Evolutionary conservation across 495 filamentous ascomycete species (phyloP).

Genomic region (Hyaloscypha bicolor): DNA sequence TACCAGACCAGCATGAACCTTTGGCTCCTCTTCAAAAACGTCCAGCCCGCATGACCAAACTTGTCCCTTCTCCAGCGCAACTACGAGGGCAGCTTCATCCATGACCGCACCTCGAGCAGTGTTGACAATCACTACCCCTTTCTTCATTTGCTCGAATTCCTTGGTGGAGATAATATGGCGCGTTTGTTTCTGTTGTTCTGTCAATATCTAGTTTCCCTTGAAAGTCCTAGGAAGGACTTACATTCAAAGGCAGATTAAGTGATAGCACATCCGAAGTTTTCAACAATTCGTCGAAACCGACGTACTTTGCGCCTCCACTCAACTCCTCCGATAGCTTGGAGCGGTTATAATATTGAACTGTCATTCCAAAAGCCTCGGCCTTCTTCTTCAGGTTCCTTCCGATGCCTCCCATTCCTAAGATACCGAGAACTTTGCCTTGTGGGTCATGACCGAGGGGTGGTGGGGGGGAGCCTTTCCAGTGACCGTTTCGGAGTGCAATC

Average conservation of each 20-base stretch:
- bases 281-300: constrained; percentile 70
- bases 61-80: constrained; percentile 67
- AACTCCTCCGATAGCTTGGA: constrained; percentile 41
- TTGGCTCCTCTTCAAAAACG: constrained; percentile 80
- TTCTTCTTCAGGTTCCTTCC: constrained; percentile 73
- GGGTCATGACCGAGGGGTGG: constrained; percentile 64
- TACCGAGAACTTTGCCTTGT: constrained; percentile 65
- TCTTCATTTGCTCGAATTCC: constrained; percentile 72
- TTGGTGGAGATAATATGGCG: constrained; percentile 66
- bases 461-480: constrained; percentile 60
- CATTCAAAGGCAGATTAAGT: constrained; percentile 73
- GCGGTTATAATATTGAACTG: constrained; percentile 47
- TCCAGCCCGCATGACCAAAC: constrained; percentile 72
- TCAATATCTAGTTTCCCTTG: constrained; percentile 47
- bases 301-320: constrained; percentile 63
- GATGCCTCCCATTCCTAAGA: constrained; percentile 88
- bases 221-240: constrained; percentile 74
- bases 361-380: constrained; percentile 58
- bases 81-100: constrained; percentile 75
- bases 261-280: constrained; percentile 72
- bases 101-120: constrained; percentile 80
- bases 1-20: constrained; percentile 70
- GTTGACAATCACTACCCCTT: constrained; percentile 79
- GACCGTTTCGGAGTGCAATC: constrained; percentile 36
- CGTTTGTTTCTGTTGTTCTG: constrained; percentile 45